Evolutionary conservation across 306 rosid genomes (phyloP).

Genomic region (Chamaecrista fasciculata): DNA sequence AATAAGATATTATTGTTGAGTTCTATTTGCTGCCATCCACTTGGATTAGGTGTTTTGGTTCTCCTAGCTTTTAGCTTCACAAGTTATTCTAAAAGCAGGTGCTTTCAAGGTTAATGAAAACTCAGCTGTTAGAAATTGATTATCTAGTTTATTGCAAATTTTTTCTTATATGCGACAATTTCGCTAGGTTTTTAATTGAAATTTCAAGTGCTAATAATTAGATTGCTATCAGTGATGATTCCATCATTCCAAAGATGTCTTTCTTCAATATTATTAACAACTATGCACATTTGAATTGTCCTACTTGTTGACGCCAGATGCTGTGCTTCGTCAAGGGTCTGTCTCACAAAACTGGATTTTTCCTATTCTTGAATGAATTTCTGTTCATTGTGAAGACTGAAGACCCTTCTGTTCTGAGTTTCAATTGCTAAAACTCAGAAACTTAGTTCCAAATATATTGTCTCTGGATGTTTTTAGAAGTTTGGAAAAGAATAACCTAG

Average conservation of each 20-base stretch:
- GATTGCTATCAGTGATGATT: neutral
- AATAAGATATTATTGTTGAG: neutral
- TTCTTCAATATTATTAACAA: neutral
- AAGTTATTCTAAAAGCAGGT: neutral
- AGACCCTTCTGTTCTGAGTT: neutral
- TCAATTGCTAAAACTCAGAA: too few species aligned
- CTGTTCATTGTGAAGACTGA: too few species aligned
- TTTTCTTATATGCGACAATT: neutral
- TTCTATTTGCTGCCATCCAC: neutral
- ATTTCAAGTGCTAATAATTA: neutral
- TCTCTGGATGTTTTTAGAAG: too few species aligned
- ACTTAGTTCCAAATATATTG: too few species aligned
- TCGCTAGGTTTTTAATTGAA: neutral
- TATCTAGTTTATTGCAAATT: neutral
- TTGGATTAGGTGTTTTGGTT: neutral
- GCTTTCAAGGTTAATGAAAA: neutral
- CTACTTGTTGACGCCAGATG: too few species aligned
- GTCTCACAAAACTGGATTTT: neutral
- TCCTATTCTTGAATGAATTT: neutral
- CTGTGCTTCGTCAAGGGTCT: too few species aligned
- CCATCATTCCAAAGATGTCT: neutral
- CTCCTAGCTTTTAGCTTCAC: neutral
- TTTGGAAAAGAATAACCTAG: neutral
- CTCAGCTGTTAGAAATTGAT: neutral
- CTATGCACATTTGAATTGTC: neutral